These are phyloP conservation scores for Aspergillus spinulosporus DNA, from an alignment of 2,329 filamentous ascomycete genomes.

Conservation along the genomic window DNA sequence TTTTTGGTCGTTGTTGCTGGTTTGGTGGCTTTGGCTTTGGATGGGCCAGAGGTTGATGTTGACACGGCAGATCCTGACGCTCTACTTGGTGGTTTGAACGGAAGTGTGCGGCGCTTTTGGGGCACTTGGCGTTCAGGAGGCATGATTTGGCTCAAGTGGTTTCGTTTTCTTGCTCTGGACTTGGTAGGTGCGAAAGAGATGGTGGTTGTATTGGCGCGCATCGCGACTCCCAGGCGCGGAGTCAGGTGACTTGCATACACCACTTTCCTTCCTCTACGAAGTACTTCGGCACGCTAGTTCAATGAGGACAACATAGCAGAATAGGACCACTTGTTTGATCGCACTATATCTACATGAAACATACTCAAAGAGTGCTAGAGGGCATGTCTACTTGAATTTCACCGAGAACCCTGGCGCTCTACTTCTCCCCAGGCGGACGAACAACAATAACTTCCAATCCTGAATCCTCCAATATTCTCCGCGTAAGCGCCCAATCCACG, in stretches of 20 bases:
- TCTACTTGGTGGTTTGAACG: constrained; percentile 49
- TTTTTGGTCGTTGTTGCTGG: constrained; percentile 14
- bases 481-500: constrained; percentile 56
- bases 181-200: neutral
- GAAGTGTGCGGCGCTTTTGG: constrained; percentile 41
- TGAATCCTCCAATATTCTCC: constrained; percentile 43
- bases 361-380: neutral
- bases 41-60: constrained; percentile 26
- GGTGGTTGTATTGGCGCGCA: no score
- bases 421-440: constrained; percentile 22
- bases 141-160: constrained; percentile 21
- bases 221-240: neutral
- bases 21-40: constrained; percentile 19
- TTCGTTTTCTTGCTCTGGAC: neutral
- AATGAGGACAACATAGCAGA: no score
- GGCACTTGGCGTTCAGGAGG: constrained; percentile 32
- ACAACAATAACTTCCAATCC: constrained; percentile 40
- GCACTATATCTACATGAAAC: neutral
- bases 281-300: no score
- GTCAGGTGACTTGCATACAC: constrained; percentile 1
- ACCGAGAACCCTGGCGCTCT: neutral
- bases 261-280: neutral
- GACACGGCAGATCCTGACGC: constrained; percentile 18
- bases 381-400: neutral
- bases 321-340: neutral